phyloP scores from a whole-genome alignment of 1,284 basidiomycete species.

The Pseudozyma flocculosa region DNA sequence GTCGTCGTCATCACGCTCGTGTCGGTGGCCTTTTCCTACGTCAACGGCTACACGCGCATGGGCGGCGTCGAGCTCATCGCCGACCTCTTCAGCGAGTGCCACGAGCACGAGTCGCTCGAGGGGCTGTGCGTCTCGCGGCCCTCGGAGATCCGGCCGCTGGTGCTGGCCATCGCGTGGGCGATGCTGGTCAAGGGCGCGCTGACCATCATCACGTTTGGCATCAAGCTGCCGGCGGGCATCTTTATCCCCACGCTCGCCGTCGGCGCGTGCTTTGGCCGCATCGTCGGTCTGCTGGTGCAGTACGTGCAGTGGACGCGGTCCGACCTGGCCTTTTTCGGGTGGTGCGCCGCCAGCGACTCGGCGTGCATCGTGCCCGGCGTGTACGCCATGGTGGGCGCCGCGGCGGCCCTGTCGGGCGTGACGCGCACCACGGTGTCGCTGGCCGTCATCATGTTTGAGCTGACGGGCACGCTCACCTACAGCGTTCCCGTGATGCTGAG shows the following conservation, averaged over 20 bases:
- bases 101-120: slow-evolving; percentile 65
- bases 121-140: slow-evolving; percentile 73
- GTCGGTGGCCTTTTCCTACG: slow-evolving; percentile 69
- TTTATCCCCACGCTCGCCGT: slow-evolving; percentile 95
- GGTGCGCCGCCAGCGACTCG: slow-evolving; percentile 33
- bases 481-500: slow-evolving; percentile 88
- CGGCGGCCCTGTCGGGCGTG: slow-evolving; percentile 73
- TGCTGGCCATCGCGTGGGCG: slow-evolving; percentile 70
- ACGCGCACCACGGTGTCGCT: slow-evolving; percentile 83
- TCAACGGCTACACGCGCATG: slow-evolving; percentile 89
- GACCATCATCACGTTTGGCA: slow-evolving; percentile 90
- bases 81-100: slow-evolving; percentile 58
- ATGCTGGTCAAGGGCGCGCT: slow-evolving; percentile 64
- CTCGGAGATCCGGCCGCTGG: slow-evolving; percentile 69
- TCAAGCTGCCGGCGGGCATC: slow-evolving; percentile 74
- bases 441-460: slow-evolving; percentile 94
- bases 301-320: slow-evolving; percentile 73
- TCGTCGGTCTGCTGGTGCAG: slow-evolving; percentile 82
- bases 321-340: slow-evolving; percentile 66
- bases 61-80: slow-evolving; percentile 87
- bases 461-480: slow-evolving; percentile 91
- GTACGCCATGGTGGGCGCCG: slow-evolving; percentile 78
- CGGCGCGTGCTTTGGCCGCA: slow-evolving; percentile 87
- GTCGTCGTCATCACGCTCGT: slow-evolving; percentile 70
- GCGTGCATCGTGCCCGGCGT: slow-evolving; percentile 71